Conservation (phyloP, 208 protist genomes). For the Leishmania gerbilli region DNA sequence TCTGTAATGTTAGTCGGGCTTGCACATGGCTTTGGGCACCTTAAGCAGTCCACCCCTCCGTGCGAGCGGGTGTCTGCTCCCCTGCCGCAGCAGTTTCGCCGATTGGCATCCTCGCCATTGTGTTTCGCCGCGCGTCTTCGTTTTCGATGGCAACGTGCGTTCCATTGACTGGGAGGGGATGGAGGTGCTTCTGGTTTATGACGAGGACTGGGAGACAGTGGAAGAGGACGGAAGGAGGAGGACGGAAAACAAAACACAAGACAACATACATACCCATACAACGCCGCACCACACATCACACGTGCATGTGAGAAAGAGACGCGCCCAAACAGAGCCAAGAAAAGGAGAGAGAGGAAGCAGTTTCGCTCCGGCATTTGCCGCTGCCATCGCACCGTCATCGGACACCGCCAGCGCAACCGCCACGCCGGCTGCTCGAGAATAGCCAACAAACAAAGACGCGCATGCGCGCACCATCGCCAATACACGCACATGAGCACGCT, state of each 20-base stretch:
- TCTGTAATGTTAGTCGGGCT: not conserved
- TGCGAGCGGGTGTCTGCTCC: not conserved
- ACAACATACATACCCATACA: slow-evolving; percentile 1
- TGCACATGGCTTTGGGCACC: not conserved
- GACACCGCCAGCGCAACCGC: not conserved
- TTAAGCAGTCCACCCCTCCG: not conserved
- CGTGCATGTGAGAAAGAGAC: not conserved
- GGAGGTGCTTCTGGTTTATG: not conserved
- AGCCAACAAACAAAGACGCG: not conserved
- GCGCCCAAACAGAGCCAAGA: not conserved
- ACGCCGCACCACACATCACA: slow-evolving; percentile 6
- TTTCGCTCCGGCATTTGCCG: not conserved
- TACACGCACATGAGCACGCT: not conserved
- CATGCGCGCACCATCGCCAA: not conserved
- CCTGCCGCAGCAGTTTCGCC: not conserved
- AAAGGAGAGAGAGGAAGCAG: slow-evolving; percentile 7
- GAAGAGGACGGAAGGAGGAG: not conserved
- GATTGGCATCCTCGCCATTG: not conserved
- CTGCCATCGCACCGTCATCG: not conserved
- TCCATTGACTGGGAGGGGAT: not conserved
- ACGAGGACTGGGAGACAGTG: not conserved
- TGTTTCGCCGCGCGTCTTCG: not conserved
- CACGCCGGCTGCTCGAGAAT: not conserved
- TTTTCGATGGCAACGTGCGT: not conserved
- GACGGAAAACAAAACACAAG: not conserved